Percentiles rank a stretch among this genome's conserved stretches.
phyloP scores from a whole-genome alignment of 2,329 filamentous ascomycete species.

The Aureobasidium sp. region DNA sequence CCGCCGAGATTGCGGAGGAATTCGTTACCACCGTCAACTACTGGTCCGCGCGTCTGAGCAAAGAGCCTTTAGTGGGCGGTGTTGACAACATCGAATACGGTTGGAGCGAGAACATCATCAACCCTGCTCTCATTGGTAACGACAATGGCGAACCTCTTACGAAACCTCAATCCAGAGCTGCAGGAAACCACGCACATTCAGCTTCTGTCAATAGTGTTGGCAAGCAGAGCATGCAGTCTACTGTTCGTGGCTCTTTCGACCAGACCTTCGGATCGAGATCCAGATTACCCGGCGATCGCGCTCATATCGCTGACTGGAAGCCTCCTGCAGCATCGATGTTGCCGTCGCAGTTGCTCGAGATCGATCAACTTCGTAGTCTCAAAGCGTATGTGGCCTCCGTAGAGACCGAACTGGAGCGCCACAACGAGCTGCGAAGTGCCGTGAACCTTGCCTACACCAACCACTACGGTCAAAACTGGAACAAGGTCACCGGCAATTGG shows the following conservation, averaged over 20 bases:
- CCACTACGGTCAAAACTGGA: slow-evolving; percentile 70
- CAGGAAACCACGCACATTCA: slow-evolving; percentile 18
- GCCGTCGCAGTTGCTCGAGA: slow-evolving; percentile 68
- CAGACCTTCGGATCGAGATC: slow-evolving; percentile 50
- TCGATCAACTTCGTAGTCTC: slow-evolving; percentile 71
- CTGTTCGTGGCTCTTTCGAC: slow-evolving; percentile 53
- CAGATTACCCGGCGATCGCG: slow-evolving; percentile 76
- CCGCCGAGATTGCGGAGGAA: slow-evolving; percentile 86
- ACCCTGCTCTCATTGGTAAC: slow-evolving; percentile 35
- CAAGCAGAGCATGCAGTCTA: slow-evolving; percentile 36
- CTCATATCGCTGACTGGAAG: slow-evolving; percentile 79
- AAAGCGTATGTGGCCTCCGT: slow-evolving; percentile 75
- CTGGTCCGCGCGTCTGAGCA: slow-evolving; percentile 91
- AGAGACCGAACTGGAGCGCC: slow-evolving; percentile 74
- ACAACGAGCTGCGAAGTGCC: slow-evolving; percentile 80
- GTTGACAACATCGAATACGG: slow-evolving; percentile 97
- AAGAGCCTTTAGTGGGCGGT: slow-evolving; percentile 84
- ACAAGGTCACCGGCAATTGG: slow-evolving; percentile 91
- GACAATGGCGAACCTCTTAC: slow-evolving; percentile 16
- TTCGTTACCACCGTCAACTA: slow-evolving; percentile 95
- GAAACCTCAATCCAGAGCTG: background rate
- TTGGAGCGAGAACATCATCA: slow-evolving; percentile 81
- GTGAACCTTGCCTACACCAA: slow-evolving; percentile 85
- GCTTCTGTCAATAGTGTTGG: slow-evolving; percentile 20
- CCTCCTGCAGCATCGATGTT: slow-evolving; percentile 88